These are phyloP conservation scores for Irineochytrium annulatum DNA, from an alignment of 192 early-diverging fungal genomes.

Conservation along the genomic window DNA sequence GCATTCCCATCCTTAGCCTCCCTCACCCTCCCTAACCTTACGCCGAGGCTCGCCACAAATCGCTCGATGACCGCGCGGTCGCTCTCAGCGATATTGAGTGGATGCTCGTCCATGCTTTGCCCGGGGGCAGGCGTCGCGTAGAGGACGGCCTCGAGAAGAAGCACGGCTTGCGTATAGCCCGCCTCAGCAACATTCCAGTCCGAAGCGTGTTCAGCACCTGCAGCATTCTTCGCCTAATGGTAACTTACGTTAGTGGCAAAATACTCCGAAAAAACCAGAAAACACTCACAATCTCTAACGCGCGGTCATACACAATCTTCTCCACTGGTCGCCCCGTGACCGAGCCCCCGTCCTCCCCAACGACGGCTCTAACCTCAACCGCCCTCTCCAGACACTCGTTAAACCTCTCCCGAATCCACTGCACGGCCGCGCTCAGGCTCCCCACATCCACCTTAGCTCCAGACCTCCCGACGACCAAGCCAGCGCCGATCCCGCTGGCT, in stretches of 20 bases:
- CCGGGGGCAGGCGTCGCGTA: conserved; percentile 10
- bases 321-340: conserved; percentile 22
- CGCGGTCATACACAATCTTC: conserved; percentile 37
- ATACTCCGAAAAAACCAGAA: not conserved
- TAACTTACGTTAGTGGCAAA: not conserved
- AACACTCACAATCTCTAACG: conserved; percentile 38
- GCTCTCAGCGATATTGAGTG: conserved; percentile 33
- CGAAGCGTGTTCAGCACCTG: conserved; percentile 22
- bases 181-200: conserved; percentile 20
- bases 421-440: conserved; percentile 61
- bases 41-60: conserved; percentile 34
- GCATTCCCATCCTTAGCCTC: not conserved
- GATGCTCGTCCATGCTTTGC: too few relatives aligned
- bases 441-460: conserved; percentile 19
- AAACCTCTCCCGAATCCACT: conserved; percentile 87
- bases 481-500: not conserved
- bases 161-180: conserved; percentile 38
- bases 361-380: conserved; percentile 36
- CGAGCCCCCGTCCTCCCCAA: not conserved
- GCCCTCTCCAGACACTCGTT: conserved; percentile 88
- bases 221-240: conserved; percentile 28
- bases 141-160: conserved; percentile 40
- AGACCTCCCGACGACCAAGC: not conserved
- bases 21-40: conserved; percentile 18
- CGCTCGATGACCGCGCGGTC: conserved; percentile 36